phyloP scores from a whole-genome alignment of 2,329 filamentous ascomycete species.

The Xylariaceae sp. region DNA sequence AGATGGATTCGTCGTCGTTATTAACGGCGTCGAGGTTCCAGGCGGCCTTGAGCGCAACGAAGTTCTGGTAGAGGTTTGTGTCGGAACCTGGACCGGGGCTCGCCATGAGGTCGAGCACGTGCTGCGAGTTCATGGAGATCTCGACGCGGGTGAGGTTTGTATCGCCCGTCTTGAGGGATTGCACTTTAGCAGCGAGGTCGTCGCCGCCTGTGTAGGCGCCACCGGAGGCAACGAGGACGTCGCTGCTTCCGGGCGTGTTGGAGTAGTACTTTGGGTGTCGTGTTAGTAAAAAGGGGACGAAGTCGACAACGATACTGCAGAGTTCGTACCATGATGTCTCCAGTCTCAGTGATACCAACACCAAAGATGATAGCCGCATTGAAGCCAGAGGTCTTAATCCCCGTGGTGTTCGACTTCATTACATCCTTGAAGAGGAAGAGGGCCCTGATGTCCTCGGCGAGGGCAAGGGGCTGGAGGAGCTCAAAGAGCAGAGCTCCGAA shows the following conservation, averaged over 20 bases:
- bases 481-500: slow-evolving; percentile 9
- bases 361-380: slow-evolving; percentile 41
- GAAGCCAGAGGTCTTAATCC: slow-evolving; percentile 39
- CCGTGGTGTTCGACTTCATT: slow-evolving; percentile 39
- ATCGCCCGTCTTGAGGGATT: slow-evolving; percentile 35
- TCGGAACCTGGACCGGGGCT: slow-evolving; percentile 32
- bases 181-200: slow-evolving; percentile 44
- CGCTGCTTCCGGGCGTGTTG: slow-evolving; percentile 35
- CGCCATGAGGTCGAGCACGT: slow-evolving; percentile 37
- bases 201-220: slow-evolving; percentile 44
- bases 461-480: slow-evolving; percentile 10
- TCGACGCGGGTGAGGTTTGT: slow-evolving; percentile 37
- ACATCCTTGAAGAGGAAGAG: slow-evolving; percentile 42
- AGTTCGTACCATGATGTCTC: slow-evolving; percentile 34
- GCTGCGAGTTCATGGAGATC: slow-evolving; percentile 40
- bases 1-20: slow-evolving; percentile 42
- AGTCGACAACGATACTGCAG: not conserved
- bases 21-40: slow-evolving; percentile 43
- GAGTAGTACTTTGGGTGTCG: slow-evolving; percentile 36
- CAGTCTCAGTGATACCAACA: slow-evolving; percentile 39
- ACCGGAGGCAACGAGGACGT: slow-evolving; percentile 35
- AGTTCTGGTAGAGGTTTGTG: slow-evolving; percentile 38
- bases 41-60: slow-evolving; percentile 36
- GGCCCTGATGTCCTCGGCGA: slow-evolving; percentile 25
- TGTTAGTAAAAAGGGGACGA: not conserved